Evolutionary conservation across 176 grass and related monocot genomes (phyloP), one percentile per base, ranked within the genome.

Genomic region (Aechmea fasciata): DNA sequence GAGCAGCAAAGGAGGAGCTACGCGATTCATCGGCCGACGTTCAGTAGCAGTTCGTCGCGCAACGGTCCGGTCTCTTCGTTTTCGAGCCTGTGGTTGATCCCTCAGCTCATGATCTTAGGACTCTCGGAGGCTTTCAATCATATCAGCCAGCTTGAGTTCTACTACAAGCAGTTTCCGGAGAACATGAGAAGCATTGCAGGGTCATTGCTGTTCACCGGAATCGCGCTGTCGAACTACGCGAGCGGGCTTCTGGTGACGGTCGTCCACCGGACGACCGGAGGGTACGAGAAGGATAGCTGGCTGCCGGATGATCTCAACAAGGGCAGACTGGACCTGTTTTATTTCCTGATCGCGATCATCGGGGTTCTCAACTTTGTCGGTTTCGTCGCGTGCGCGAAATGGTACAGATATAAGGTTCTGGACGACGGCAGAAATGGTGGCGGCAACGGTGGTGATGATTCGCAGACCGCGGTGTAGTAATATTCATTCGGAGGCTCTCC

Each of bases 131-230:
- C 87, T 28, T 88, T 91, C 76, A 88, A 87, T 75, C 49, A 85
- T 22, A 74, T 91, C 11, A 83, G 85, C 74, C 91, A 86, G 71
- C 75, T 82, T 52, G 91, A 91, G 73, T 88, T 96, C 81, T 88
- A 83, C 77, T 96, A 91, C 80, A 91, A 85, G 51, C 77, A 96
- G 67, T 83, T 96, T 41, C 87, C 82, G 6, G 91, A 96, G 68
- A 91, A 83, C 78, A 91, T 91, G 87, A 78, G 87, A 52, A 91
- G 87, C 84, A 33, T 96, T 11, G 87, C 87, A 11, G 91, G 79
- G 2, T 85, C 87, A 22, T 62, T 90, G 9, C 73, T 90, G 17
- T 90, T 83, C 77, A 65, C 41, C 48, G 84, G 84, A 14, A n/a
- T 87, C 0, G 91, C 87, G 0, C 14, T 83, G n/a, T 82, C 84